phyloP scores from a whole-genome alignment of 139 green algal species.

The Monoraphidium neglectum region DNA sequence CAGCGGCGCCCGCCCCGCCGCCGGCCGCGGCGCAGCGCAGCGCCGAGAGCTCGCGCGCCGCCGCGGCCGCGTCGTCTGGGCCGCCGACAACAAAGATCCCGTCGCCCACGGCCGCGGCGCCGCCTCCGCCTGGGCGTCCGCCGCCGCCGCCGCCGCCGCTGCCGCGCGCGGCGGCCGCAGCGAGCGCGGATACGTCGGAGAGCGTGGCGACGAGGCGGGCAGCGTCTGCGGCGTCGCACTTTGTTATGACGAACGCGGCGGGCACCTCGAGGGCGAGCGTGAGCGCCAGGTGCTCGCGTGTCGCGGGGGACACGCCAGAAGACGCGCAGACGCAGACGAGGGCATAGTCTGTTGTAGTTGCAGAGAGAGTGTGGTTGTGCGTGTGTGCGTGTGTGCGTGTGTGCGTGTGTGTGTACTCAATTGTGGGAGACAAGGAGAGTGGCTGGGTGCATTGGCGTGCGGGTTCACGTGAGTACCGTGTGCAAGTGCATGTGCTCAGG shows the following conservation, averaged over 20 bases:
- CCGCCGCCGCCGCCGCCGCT: no score
- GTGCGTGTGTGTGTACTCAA: background rate
- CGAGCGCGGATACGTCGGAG: no score
- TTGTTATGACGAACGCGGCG: conserved; percentile 75
- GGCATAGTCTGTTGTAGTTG: conserved; percentile 64
- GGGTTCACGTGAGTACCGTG: background rate
- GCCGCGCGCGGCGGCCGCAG: no score
- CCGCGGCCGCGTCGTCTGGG: no score
- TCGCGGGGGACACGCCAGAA: conserved; percentile 43
- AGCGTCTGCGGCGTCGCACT: conserved; percentile 52
- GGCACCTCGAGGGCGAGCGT: conserved; percentile 79
- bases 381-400: background rate
- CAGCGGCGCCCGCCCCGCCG: no score
- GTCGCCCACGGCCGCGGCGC: no score
- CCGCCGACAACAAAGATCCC: no score
- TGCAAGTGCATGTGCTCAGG: background rate
- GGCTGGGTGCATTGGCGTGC: background rate
- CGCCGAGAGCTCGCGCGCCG: no score
- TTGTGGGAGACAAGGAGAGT: background rate
- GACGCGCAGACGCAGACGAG: conserved; percentile 67
- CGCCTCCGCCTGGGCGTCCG: no score
- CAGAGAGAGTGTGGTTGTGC: background rate
- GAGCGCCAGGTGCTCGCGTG: conserved; percentile 74
- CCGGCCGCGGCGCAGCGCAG: no score
- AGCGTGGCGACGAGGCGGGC: no score